Base-by-base conservation (phyloP, 1,139 yeast genomes). In the Saccharomyces pastorianus region DNA sequence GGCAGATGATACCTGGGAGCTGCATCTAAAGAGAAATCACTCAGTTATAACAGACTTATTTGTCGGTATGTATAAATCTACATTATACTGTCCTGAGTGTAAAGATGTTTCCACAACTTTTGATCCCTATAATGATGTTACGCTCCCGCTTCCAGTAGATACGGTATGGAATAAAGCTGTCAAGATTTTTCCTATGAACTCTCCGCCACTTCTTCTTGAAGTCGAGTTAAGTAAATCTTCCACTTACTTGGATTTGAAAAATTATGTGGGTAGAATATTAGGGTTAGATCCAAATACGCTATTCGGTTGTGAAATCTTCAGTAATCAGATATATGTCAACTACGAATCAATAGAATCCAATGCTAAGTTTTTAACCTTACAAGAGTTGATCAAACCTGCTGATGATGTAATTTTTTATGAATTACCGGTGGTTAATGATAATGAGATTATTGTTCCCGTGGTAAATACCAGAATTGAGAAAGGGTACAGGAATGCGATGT, bases 61-160 rank as follows among this genome's bases (percentile, higher is more conserved):
- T 73, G 88, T 93, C 7, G 98, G 98, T 0, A 68, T 90, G 64
- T 93, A 93, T 69, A 88, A 89, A 68, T 89, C 96, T 2, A 89
- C 96, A 0, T 74, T 93, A 56, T 80, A 87, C 6, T 93, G 99
- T 66, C 98, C 98, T 0, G 83, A 74, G 23, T 93, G 99, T 70
- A 69, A 78, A 9, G 85, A 86, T 61, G 82, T 88, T 2, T 87
- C 96, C 28, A 79, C 91, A 27, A 91, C 98, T 0, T 93, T 91
- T 72, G 99, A 93, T 68, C 99, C 99, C 0, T 93, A 84, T 66
- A 88, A 84, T 73, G 98, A 90, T 65, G 73, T 93, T 59, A 91
- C 99, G 0, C 73, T 93, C 49, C 98, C 98, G 0, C 73, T 93
- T 48, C 98, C 98, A 0, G 82, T 86, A 11, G 82, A 82, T 51